Base-by-base conservation (phyloP, 768 basidiomycete species). In the Suillus subaureus region DNA sequence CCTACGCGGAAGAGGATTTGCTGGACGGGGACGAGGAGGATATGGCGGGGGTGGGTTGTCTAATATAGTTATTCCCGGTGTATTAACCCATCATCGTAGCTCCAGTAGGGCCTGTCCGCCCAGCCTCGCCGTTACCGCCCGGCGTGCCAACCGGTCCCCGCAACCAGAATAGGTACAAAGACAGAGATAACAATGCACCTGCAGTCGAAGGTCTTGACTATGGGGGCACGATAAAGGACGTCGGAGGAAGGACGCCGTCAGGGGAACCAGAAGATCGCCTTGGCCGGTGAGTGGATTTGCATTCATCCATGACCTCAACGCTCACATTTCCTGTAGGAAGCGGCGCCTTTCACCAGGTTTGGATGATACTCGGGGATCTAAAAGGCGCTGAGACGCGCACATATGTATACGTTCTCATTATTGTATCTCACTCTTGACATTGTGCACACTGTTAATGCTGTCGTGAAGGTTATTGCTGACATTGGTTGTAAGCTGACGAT, bases 131-230 rank as follows among this genome's bases (percentile, higher is more conserved):
- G 21, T 83, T 95, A 1, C 93, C 93, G 1, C 92, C 93, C 16
- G 89, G 89, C 65, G 93, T 95, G 23, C 93, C 93, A 1, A 95
- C 93, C 0, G 93, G 93, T 1, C 93, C 93, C 15, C 83, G 93
- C 52, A 94, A 94, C 74, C 91, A 92, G 76, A 92, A 92, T 73
- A 93, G 93, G 73, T 94, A 95, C 80, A 94, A 94, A 81, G 93
- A 95, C 75, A 84, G 92, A 49, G 93, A 94, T 72, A 88, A 87
- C 18, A 92, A 92, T 71, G 90, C 91, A 1, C 90, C 92, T 66
- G 92, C 92, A 33, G 91, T 93, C 15, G 93, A 94, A 72, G 93
- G 93, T n/a, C 77, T 95, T 71, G 93, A 95, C 74, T 95, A 95
- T 70, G 93, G 92, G 2, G 92, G 89, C 52, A 84, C 72, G 35